These are phyloP conservation scores for Apostasia shenzhenica DNA, from an alignment of 106 monocot genomes.

Conservation along the genomic window DNA sequence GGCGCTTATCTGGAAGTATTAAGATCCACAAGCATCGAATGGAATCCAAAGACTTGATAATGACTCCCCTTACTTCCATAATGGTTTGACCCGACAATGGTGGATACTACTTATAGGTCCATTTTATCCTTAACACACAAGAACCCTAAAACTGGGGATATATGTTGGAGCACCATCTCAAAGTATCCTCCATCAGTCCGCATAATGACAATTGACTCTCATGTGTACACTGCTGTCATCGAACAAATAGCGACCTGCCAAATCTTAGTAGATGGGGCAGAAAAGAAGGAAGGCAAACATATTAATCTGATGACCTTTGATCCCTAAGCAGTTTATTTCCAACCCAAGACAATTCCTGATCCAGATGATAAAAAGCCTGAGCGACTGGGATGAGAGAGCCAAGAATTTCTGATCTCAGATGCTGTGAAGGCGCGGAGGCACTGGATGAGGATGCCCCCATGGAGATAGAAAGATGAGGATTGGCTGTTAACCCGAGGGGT, in stretches of 20 bases:
- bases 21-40: slow-evolving; percentile 54
- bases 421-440: slow-evolving; percentile 79
- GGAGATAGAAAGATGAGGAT: slow-evolving; percentile 70
- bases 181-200: slow-evolving; percentile 50
- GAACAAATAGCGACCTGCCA: slow-evolving; percentile 52
- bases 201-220: slow-evolving; percentile 48
- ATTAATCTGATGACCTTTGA: slow-evolving; percentile 69
- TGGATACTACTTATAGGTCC: slow-evolving; percentile 52
- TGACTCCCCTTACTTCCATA: slow-evolving; percentile 74
- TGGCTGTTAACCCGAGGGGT: slow-evolving; percentile 84
- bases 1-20: slow-evolving; percentile 79
- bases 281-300: slow-evolving; percentile 73
- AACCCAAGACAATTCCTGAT: slow-evolving; percentile 68
- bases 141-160: slow-evolving; percentile 47
- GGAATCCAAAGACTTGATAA: slow-evolving; percentile 70
- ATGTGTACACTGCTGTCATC: slow-evolving; percentile 77
- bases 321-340: slow-evolving; percentile 65
- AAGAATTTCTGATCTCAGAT: slow-evolving; percentile 74
- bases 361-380: slow-evolving; percentile 90
- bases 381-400: slow-evolving; percentile 82
- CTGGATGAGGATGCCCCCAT: slow-evolving; percentile 90
- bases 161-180: slow-evolving; percentile 61
- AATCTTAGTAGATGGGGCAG: slow-evolving; percentile 77
- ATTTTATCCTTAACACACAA: slow-evolving; percentile 64
- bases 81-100: slow-evolving; percentile 88